Base-by-base conservation (phyloP, 805 yeast genomes). In the Ogataea salicorniae region DNA sequence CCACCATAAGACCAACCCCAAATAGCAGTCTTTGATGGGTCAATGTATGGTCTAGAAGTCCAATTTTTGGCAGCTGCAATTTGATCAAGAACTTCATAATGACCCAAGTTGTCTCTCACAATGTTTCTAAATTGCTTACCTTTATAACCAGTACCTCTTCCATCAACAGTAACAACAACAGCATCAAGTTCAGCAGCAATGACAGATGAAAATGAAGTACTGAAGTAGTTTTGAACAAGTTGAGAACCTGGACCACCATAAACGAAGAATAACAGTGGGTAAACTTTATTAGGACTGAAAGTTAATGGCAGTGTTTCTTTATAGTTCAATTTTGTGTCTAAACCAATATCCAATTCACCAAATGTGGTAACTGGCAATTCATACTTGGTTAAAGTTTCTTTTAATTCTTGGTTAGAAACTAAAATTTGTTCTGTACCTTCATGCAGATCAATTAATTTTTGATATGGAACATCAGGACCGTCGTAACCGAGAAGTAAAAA, bases 1-100 rank as follows among this genome's bases (percentile, higher is more conserved):
- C 98, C 99, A 42, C 99, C 99, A 63, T 92, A 94, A 20, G 96
- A 87, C 99, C 99, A 94, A 8, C 99, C 99, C 92, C 97, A 94
- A 46, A 92, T 79, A 0, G 96, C 95, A 13, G 88, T 81, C 50
- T 79, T 76, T 4, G 75, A 69, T 22, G 71, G 65, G 61, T 91
- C 87, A 38, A 94, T 84, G 59, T 84, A 92, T 2, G 72, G 49
- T 55, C 76, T 78, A 4, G 67, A 42, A 3, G 79, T 74, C 85
- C 94, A 92, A 1, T 73, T 53, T 53, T 80, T 79, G 2, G 95
- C 99, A 5, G 95, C 96, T 0, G 80, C 69, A 36, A 94, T 85
- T 67, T 92, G 97, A 65, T 94, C 99, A 26, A 70, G 68, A 1
- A 94, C 85, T 66, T 94, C 99, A 61, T 75, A 81, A 53, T 81